Base-by-base conservation (phyloP, 768 basidiomycete species). In the Lactarius sanguifluus region DNA sequence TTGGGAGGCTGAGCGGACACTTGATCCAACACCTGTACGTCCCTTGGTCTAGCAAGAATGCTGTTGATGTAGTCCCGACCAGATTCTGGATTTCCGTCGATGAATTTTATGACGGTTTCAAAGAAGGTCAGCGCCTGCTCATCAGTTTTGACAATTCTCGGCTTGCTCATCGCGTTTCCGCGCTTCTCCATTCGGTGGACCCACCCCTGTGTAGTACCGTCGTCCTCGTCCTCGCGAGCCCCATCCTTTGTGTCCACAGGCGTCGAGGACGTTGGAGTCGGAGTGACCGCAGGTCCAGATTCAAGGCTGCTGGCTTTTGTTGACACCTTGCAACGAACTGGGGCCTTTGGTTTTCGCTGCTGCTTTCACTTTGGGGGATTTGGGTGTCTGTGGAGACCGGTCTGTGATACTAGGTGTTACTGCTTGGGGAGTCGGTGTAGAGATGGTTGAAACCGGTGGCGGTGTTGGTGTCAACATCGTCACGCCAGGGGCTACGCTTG, bases 101-200 rank as follows among this genome's bases (percentile, higher is more conserved):
- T 80, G 56, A 90, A 73, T 72, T 88, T 86, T 58, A 83, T 81
- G 82, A 89, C 83, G 70, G 81, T 81, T 71, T 86, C 85, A 50
- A 91, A 74, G 79, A 89, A 87, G 3, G 80, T 79, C 38, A 77
- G 75, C 1, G 88, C 82, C 30, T 92, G 88, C 59, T 90, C 89
- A 45, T 86, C 86, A 0, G 85, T 85, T 79, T 88, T 85, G 72
- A 89, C 80, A 38, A 38, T 41, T 62, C 34, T 69, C 64, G 5
- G 61, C 70, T 60, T 71, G 62, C n/a, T 69, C 70, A 9, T 66
- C 62, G 41, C 70, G 60, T 50, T 73, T 76, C 5, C 81, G 78
- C 36, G 76, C 60, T 61, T 80, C 76, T 65, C 79, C 78, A 69
- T 78, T 85, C 20, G 82, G 77, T 28, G 83, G 79, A 12, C 83